Evolutionary conservation across 1,284 basidiomycete species (phyloP).

Genomic region (Tremellales sp.): DNA sequence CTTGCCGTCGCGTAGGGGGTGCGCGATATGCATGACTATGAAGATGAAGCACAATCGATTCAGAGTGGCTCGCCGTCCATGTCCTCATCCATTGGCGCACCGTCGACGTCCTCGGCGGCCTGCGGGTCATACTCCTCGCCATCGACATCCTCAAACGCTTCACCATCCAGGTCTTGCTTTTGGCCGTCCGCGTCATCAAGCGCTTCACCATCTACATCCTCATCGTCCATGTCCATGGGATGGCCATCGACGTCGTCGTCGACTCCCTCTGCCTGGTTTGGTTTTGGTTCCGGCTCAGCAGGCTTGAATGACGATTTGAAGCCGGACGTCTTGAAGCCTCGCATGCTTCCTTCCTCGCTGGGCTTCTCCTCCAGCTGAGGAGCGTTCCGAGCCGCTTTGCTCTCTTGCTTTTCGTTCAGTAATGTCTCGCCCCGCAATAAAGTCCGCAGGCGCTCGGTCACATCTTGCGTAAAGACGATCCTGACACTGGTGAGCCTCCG

Average conservation of each 20-base stretch:
- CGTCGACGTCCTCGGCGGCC: background rate
- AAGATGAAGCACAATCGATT: too few relatives aligned
- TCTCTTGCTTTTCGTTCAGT: conserved; percentile 2
- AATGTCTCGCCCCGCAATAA: conserved; percentile 75
- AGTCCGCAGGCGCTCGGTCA: conserved; percentile 64
- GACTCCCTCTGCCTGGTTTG: conserved; percentile 39
- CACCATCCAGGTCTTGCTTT: conserved; percentile 45
- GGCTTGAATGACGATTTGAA: conserved; percentile 48
- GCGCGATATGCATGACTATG: too few relatives aligned
- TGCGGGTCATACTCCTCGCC: background rate
- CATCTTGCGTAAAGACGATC: conserved; percentile 85
- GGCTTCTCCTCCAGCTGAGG: conserved; percentile 1
- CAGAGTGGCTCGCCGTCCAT: background rate
- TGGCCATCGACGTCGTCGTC: conserved; percentile 55
- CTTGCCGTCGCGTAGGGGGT: too few relatives aligned
- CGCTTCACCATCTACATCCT: conserved; percentile 42
- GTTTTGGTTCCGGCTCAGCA: conserved; percentile 32
- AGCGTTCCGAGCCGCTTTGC: conserved; percentile 2
- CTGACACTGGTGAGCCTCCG: conserved; percentile 14
- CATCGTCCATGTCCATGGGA: conserved; percentile 44
- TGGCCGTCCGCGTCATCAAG: conserved; percentile 43
- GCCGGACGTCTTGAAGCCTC: conserved; percentile 74
- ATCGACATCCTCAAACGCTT: conserved; percentile 30
- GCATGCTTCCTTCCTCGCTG: too few relatives aligned
- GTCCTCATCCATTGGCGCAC: background rate